These are phyloP conservation scores for Aspergillus incahuasiensis DNA, from an alignment of 495 filamentous ascomycete genomes.

Conservation along the genomic window DNA sequence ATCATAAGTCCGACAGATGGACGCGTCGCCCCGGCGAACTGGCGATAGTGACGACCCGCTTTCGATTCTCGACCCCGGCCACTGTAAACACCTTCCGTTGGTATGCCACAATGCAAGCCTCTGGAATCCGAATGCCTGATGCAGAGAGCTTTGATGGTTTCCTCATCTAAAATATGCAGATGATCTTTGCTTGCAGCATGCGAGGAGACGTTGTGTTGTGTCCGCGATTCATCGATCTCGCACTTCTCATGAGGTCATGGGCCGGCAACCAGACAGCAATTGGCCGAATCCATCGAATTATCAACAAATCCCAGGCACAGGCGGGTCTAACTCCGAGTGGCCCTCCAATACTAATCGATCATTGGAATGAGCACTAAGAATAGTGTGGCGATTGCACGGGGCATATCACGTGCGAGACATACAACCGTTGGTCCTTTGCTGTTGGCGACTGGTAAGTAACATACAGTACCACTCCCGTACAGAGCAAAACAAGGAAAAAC, in stretches of 20 bases:
- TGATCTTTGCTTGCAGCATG: not conserved
- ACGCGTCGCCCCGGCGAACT: conserved; percentile 18
- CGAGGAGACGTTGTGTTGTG: not conserved
- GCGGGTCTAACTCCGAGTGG: conserved; percentile 8
- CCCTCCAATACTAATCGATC: not conserved
- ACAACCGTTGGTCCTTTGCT: not conserved
- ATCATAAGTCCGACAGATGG: not conserved
- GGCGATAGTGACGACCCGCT: conserved; percentile 16
- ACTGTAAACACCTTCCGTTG: conserved; percentile 3
- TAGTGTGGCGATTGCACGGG: conserved; percentile 15
- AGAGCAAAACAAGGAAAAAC: conserved; percentile 1
- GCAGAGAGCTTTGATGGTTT: not conserved
- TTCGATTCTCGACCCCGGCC: not conserved
- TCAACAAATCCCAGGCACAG: conserved; percentile 14
- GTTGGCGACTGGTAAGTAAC: not conserved
- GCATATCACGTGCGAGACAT: conserved; percentile 8
- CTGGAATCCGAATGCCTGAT: not conserved
- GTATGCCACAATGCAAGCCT: conserved; percentile 13
- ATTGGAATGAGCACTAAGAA: conserved; percentile 12
- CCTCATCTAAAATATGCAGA: not conserved
- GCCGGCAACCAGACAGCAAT: not conserved
- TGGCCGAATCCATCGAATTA: not conserved
- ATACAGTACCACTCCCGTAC: conserved; percentile 13
- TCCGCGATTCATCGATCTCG: not conserved
- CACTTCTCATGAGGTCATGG: not conserved